A percentile compares a stretch with the other conserved stretches of the same genome.
Conservation (phyloP, 2,329 filamentous ascomycete species). For the Pseudodiploospora longispora region DNA sequence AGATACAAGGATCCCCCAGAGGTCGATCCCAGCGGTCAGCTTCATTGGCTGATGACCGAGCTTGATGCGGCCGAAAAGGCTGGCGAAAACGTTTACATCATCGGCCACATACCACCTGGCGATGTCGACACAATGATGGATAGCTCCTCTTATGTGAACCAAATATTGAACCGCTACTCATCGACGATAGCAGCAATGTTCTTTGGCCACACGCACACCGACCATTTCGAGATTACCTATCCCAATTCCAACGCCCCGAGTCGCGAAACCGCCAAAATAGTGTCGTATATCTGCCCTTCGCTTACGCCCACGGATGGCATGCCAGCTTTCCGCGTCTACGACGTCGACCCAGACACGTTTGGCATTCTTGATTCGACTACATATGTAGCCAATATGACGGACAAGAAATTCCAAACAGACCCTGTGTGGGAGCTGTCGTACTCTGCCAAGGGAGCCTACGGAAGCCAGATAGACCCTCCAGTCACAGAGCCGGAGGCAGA, state of each 20-base stretch:
- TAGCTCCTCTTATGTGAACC: slow-evolving; percentile 43
- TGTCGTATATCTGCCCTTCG: slow-evolving; percentile 47
- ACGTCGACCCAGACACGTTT: slow-evolving; percentile 50
- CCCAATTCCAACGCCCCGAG: slow-evolving; percentile 34
- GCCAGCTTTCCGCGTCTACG: slow-evolving; percentile 50
- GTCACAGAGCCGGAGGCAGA: slow-evolving; percentile 29
- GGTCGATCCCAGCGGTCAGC: slow-evolving; percentile 41
- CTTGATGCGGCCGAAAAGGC: slow-evolving; percentile 44
- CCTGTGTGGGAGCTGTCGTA: slow-evolving; percentile 50
- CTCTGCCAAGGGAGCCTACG: slow-evolving; percentile 47
- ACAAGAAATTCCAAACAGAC: slow-evolving; percentile 31
- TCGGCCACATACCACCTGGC: slow-evolving; percentile 50
- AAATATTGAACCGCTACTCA: slow-evolving; percentile 45
- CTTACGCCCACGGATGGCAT: slow-evolving; percentile 47
- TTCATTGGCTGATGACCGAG: slow-evolving; percentile 45
- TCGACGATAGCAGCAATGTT: slow-evolving; percentile 48
- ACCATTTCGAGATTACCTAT: slow-evolving; percentile 50
- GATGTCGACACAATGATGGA: slow-evolving; percentile 43
- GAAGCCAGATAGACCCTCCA: slow-evolving; percentile 34
- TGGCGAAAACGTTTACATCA: slow-evolving; percentile 46
- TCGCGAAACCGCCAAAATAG: slow-evolving; percentile 35
- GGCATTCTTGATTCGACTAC: slow-evolving; percentile 45
- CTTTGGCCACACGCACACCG: slow-evolving; percentile 49
- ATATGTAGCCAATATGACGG: slow-evolving; percentile 45
- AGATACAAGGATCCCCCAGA: slow-evolving; percentile 41